Evolutionary conservation across 2,329 filamentous ascomycete genomes (phyloP), one percentile per base, ranked within the genome.

Genomic region (Colletotrichum sp.): DNA sequence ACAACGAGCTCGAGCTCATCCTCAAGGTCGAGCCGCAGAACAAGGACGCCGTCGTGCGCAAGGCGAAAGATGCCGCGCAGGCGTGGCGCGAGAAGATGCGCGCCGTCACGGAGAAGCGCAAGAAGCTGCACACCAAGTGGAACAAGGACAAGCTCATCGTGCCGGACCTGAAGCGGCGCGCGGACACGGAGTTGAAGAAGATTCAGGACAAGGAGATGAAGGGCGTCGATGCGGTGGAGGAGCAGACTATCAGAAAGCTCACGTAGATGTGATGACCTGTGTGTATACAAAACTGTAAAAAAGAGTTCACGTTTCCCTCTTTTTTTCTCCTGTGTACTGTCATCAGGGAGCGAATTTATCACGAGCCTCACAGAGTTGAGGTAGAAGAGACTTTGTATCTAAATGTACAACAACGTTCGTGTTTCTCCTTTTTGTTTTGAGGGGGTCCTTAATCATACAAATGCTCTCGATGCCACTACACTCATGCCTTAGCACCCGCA

Each of bases 1-100:
- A 92, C 81, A 92, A 92, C 83, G 89, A 90, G 82, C 87, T 92
- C 26, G 90, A 92, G 85, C 87, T 92, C 73, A 80, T 89, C 32
- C 85, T 92, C 76, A 87, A 86, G 80, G 83, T 91, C 71, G 90
- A 92, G 85, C 83, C 86, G 34, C 89, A 90, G 84, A 83, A 83
- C 78, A 85, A 83, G 71, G 90, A 90, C 32, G 89, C 89, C 71
- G 80, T 89, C 48, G 81, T 82, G 64, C 82, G 82, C 74, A 82
- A 87, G 39, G 84, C 87, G 64, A 87, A 85, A 81, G 89, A 88
- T 55, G 78, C 85, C 14, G 86, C 86, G 70, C 87, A 90, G 80
- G 84, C 82, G 39, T 92, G 90, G 89, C 83, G 87, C 64, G 88
- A 90, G 32, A 81, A 86, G 74, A 82, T 92, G 30, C 84, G 90